Percentiles rank a stretch among this genome's conserved stretches.
These are phyloP conservation scores for Lavandula angustifolia DNA, from an alignment of 257 asterid genomes.

Conservation along the genomic window DNA sequence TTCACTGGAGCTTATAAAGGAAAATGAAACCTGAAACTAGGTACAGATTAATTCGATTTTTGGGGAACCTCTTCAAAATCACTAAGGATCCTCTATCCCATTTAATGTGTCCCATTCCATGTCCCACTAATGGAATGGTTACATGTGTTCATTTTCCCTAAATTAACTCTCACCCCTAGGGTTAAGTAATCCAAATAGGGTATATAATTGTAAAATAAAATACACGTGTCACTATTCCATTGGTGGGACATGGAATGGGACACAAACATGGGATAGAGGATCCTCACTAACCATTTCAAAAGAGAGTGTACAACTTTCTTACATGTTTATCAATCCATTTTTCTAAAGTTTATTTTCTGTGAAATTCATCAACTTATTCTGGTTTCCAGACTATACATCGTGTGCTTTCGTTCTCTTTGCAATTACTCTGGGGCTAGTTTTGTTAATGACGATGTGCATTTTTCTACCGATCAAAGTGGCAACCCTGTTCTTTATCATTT, in stretches of 20 bases:
- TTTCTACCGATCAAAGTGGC: slow-evolving; percentile 1
- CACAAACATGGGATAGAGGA: too few relatives aligned
- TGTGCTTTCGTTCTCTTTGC: slow-evolving; percentile 15
- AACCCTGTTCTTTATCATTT: slow-evolving; percentile 16
- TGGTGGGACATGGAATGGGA: too few relatives aligned
- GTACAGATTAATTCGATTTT: background rate
- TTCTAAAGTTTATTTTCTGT: background rate
- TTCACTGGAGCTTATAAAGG: slow-evolving; percentile 16
- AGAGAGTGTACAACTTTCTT: too few relatives aligned
- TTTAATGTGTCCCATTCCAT: too few relatives aligned
- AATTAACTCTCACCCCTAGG: too few relatives aligned
- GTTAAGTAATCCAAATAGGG: too few relatives aligned
- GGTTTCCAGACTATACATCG: slow-evolving; percentile 5
- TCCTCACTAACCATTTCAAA: too few relatives aligned
- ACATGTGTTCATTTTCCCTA: too few relatives aligned
- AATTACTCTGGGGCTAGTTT: background rate
- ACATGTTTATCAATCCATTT: background rate
- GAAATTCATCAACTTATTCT: slow-evolving; percentile 11
- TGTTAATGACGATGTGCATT: background rate
- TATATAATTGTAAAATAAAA: too few relatives aligned
- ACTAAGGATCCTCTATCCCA: too few relatives aligned
- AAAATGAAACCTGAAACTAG: slow-evolving; percentile 1
- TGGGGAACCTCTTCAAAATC: slow-evolving; percentile 18
- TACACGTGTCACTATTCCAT: too few relatives aligned
- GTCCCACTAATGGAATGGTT: too few relatives aligned